These are phyloP conservation scores for Tetradesmus obliquus DNA, from an alignment of 139 green algal species.

Conservation along the genomic window DNA sequence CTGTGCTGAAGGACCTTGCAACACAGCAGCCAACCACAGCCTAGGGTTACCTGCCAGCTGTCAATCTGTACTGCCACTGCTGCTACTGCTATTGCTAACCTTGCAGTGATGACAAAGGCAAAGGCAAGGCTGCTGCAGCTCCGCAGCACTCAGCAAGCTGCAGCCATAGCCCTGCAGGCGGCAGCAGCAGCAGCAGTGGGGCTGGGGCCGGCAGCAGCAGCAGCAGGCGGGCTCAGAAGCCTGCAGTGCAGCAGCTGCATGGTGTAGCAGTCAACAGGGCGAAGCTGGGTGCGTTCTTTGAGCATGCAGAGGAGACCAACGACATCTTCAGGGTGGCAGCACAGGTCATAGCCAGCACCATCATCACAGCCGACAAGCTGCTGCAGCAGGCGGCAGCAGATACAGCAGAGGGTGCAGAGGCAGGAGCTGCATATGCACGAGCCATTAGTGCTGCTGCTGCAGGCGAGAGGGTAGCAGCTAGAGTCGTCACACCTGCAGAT, in stretches of 20 bases:
- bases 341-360: slow-evolving; percentile 36
- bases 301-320: slow-evolving; percentile 77
- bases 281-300: slow-evolving; percentile 61
- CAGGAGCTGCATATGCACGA: not conserved
- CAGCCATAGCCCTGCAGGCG: not conserved
- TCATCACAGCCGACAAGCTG: slow-evolving; percentile 50
- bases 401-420: slow-evolving; percentile 29
- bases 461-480: not conserved
- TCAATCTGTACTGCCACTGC: not conserved
- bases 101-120: not conserved
- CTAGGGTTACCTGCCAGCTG: not conserved
- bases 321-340: slow-evolving; percentile 80
- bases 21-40: no score
- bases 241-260: not conserved
- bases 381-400: slow-evolving; percentile 29
- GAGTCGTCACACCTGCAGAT: not conserved
- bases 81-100: not conserved
- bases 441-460: not conserved
- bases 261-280: slow-evolving; percentile 44
- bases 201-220: slow-evolving; percentile 26
- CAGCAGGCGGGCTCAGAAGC: slow-evolving; percentile 24
- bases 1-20: no score
- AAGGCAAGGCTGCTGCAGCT: slow-evolving; percentile 2
- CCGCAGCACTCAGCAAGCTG: slow-evolving; percentile 18
- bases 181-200: slow-evolving; percentile 3